Evolutionary conservation across 768 basidiomycete species (phyloP).

Genomic region (Rhodotorula paludigena): DNA sequence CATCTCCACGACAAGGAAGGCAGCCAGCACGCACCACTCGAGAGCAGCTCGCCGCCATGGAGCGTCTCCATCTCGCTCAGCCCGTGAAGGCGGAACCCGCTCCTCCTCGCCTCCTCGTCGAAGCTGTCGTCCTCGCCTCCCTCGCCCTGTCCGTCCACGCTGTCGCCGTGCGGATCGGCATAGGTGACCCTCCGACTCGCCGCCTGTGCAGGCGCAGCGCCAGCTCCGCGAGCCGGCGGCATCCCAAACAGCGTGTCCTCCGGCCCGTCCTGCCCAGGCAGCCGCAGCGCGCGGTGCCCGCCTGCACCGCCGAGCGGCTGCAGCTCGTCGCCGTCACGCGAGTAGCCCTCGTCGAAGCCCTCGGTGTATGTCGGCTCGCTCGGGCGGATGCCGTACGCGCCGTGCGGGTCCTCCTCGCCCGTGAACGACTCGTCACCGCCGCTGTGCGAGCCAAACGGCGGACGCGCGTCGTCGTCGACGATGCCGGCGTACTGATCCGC

Average conservation of each 20-base stretch:
- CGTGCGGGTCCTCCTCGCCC: constrained; percentile 1
- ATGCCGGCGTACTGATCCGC: constrained; percentile 15
- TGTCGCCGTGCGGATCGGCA: too few species aligned
- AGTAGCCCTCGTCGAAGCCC: constrained; percentile 5
- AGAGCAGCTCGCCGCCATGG: constrained; percentile 38
- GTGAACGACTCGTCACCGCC: constrained; percentile 1
- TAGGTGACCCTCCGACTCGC: not conserved
- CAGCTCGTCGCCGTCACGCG: constrained; percentile 10
- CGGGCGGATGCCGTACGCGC: not conserved
- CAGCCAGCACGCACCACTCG: constrained; percentile 17
- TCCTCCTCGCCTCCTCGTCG: constrained; percentile 7
- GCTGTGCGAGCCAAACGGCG: not conserved
- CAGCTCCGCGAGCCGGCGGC: not conserved
- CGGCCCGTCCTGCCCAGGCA: constrained; percentile 32
- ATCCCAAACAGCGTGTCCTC: constrained; percentile 43
- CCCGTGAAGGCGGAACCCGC: constrained; percentile 32
- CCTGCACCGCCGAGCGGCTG: too few species aligned
- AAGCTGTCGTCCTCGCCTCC: constrained; percentile 29
- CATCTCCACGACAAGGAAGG: not conserved
- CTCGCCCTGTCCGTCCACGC: not conserved
- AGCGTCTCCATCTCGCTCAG: constrained; percentile 39
- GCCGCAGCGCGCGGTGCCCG: constrained; percentile 11
- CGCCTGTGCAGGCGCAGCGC: not conserved
- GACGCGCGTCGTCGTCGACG: constrained; percentile 20
- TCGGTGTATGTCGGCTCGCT: constrained; percentile 1